Evolutionary conservation across 225 moss, liverwort and hornwort genomes (phyloP), one percentile per base, ranked within the genome.

Genomic region (Pseudisothecium myosuroides): DNA sequence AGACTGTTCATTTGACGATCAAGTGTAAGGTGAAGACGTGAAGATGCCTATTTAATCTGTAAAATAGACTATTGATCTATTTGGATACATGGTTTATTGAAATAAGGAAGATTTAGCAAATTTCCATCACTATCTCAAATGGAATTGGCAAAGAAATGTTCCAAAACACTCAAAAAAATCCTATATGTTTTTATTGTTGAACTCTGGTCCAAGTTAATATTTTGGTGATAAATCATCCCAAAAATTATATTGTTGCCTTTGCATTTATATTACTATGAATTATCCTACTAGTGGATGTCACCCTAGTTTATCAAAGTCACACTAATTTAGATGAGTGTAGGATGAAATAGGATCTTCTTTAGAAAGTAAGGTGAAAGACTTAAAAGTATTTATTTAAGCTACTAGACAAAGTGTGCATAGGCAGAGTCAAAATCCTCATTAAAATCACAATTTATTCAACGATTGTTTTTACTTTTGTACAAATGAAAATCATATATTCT

Each of bases 51-150:
- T 15, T 72, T 9, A 27, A 9, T 43, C 2, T 43, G 16, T 26
- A 15, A 41, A 15, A 41, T 43, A 27, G 1, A 16, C 27, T 72
- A 43, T 27, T 43, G 15, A 72, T 72, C 3, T 6, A 43, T 72
- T 72, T 27, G 9, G 43, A 0, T 6, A 5, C 2, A 5, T 43
- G 15, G 27, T 16, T 27, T 16, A 41, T 9, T 27, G 9, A 27
- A 5, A 27, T 43, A 27, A 72, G 0, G 1, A 10, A 72, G 2
- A 43, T 26, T 43, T 43, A 27, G 2, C 3, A 5, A 72, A 72
- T 43, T 16, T 72, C 1, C 16, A 27, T 3, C 2, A 15, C 11
- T 16, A 9, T 0, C 0, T 43, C 1, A 2, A 5, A 43, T 43
- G 16, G 16, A 43, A 27, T 43, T 28, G 27, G 5, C 5, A 16